Evolutionary conservation across 139 green algal genomes (phyloP), one percentile per base, ranked within the genome.

Genomic region (Tetratostichococcus sp.): DNA sequence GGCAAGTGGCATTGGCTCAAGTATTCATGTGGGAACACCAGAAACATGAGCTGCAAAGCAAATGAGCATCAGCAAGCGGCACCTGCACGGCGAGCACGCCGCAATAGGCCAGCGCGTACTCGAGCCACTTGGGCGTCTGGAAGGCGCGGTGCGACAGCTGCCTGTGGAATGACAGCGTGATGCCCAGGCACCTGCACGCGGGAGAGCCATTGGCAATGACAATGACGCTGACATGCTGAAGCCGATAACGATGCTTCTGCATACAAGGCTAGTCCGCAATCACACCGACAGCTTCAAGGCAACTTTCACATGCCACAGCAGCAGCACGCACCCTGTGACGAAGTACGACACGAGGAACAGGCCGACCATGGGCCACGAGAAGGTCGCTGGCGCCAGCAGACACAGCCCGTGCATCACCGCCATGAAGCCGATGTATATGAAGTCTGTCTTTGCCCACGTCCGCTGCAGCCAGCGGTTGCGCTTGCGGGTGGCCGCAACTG

Each of bases 61-160:
- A n/a, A n/a, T n/a, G n/a, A n/a, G n/a, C n/a, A n/a, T n/a, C n/a
- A n/a, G n/a, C n/a, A n/a, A n/a, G n/a, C n/a, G n/a, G n/a, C 5
- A 43, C 30, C 75, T 97, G 92, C 68, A 97, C 88, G 0, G 94
- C 87, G 66, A 97, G 86, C 19, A 97, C 94, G 39, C 96, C 96
- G 84, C 96, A 99, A 87, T 99, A 99, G 21, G 95, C 95, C 57
- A 99, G 81, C 2, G 82, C 70, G 85, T 98, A 97, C 89, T 99
- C 96, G n/a, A 99, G 86, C 96, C 94, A 98, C 88, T 99, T 99
- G 75, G 96, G 96, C 1, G 88, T 91, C 33, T 79, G 50, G 82
- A 99, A 99, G 30, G 79, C 87, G 71, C 89, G 88, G 91, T 99
- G 96, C 62, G 83, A 88, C 8, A 99, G 86, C 85, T 96, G 86